Evolutionary conservation across 1,139 yeast species (phyloP), one percentile per base, ranked within the genome.

Genomic region (Debaryomyces sp.): DNA sequence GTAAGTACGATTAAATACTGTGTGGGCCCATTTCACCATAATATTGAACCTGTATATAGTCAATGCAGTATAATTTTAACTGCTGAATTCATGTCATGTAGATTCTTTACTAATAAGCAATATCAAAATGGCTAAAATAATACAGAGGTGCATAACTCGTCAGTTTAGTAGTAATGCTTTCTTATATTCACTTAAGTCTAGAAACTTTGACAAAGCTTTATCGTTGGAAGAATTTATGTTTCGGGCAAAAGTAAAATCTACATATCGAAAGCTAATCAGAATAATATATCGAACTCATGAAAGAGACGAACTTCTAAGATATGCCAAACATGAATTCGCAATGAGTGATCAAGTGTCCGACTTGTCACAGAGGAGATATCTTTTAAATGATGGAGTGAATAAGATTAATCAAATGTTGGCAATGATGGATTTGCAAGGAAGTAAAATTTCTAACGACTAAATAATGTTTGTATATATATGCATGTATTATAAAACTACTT

Each of bases 161-260:
- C 36, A 27, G 7, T 13, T 41, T 21, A n/a, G 21, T 22, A 24
- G 12, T 9, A 15, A 17, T 13, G n/a, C 17, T 37, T 21, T 18
- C 10, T 6, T 29, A 5, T n/a, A 8, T 5, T 12, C 27, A 18
- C 13, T 21, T 6, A 47, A 38, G 29, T 36, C 38, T 15, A n/a
- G 41, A n/a, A 41, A 44, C 30, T 44, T 52, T 41, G 55, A 50
- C n/a, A 54, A 53, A 26, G 50, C 68, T 1, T 51, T 71, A 17
- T 62, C 78, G 3, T 59, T 76, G 4, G 78, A 76, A 34, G 80
- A 76, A 51, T 76, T 74, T 52, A 49, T 75, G 18, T 75, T 75
- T 46, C 64, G 78, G 32, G 68, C 63, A 44, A 66, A 67, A 48
- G 65, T 75, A 7, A 59, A 61, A 26, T 55, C 61, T 21, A 65